Evolutionary conservation across 352 stramenopile species (phyloP).

Genomic region (Aphanomyces astaci): DNA sequence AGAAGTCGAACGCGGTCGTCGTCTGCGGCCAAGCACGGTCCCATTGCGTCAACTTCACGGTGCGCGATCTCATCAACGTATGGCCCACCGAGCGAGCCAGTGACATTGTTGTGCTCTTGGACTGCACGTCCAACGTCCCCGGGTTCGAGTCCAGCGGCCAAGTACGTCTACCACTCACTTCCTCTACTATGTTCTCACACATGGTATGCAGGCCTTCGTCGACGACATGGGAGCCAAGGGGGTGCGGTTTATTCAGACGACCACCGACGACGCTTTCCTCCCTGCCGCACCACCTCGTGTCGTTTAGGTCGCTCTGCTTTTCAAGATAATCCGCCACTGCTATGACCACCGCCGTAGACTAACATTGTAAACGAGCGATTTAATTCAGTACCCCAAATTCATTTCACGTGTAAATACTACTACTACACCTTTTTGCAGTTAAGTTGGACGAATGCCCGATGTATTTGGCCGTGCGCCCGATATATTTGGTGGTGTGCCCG

Average conservation of each 20-base stretch:
- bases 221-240: conserved; percentile 6
- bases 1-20: conserved; percentile 76
- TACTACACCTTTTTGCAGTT: too few relatives aligned
- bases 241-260: conserved; percentile 9
- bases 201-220: conserved; percentile 10
- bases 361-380: too few relatives aligned
- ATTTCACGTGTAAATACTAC: too few relatives aligned
- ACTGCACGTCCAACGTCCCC: conserved; percentile 62
- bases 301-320: not conserved
- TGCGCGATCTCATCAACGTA: conserved; percentile 83
- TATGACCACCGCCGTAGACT: too few relatives aligned
- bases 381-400: too few relatives aligned
- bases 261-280: not conserved
- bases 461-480: too few relatives aligned
- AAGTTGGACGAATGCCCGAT: too few relatives aligned
- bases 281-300: not conserved
- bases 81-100: conserved; percentile 66
- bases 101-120: conserved; percentile 70
- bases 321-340: too few relatives aligned
- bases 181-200: too few relatives aligned
- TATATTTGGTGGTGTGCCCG: too few relatives aligned
- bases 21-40: conserved; percentile 93
- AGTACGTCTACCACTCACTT: conserved; percentile 30
- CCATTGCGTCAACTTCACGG: conserved; percentile 96
- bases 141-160: conserved; percentile 61